phyloP scores from a whole-genome alignment of 768 basidiomycete species.

The Crucibulum laeve region DNA sequence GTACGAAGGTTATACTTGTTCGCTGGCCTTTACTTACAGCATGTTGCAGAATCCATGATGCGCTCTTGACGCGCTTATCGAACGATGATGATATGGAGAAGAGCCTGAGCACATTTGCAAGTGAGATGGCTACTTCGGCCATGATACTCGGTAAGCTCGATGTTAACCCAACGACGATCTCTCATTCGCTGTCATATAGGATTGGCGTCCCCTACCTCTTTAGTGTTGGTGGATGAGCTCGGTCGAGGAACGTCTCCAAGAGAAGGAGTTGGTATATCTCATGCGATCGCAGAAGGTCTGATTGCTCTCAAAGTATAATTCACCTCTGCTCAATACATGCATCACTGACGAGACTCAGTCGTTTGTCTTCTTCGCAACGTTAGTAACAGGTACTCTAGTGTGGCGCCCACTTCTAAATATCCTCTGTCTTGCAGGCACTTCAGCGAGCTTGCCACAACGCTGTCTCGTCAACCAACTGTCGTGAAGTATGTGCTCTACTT shows the following conservation, averaged over 20 bases:
- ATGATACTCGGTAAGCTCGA: slow-evolving; percentile 73
- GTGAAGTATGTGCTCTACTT: slow-evolving; percentile 54
- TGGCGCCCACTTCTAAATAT: slow-evolving; percentile 2
- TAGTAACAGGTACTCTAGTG: slow-evolving; percentile 11
- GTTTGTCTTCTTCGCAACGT: slow-evolving; percentile 93
- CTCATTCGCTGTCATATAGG: slow-evolving; percentile 31
- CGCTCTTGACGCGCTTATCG: slow-evolving; percentile 80
- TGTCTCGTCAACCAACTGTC: slow-evolving; percentile 74
- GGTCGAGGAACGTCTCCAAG: slow-evolving; percentile 87
- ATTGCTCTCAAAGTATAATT: slow-evolving; percentile 62
- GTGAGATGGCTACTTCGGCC: slow-evolving; percentile 88
- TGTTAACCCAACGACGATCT: neutral
- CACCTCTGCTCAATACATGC: neutral
- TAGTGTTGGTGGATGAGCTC: slow-evolving; percentile 91
- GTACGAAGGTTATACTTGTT: slow-evolving; percentile 25
- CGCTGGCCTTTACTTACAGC: neutral
- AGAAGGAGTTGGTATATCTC: slow-evolving; percentile 79
- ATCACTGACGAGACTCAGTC: slow-evolving; percentile 36
- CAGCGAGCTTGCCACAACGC: slow-evolving; percentile 69
- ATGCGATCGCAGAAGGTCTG: slow-evolving; percentile 78
- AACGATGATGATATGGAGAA: slow-evolving; percentile 94
- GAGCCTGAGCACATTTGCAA: slow-evolving; percentile 90
- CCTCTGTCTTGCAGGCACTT: slow-evolving; percentile 56
- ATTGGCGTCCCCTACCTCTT: slow-evolving; percentile 59
- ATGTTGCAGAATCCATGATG: slow-evolving; percentile 65